Base-by-base conservation (phyloP, 495 filamentous ascomycete genomes). In the Hyphodiscus hymeniophilus region DNA sequence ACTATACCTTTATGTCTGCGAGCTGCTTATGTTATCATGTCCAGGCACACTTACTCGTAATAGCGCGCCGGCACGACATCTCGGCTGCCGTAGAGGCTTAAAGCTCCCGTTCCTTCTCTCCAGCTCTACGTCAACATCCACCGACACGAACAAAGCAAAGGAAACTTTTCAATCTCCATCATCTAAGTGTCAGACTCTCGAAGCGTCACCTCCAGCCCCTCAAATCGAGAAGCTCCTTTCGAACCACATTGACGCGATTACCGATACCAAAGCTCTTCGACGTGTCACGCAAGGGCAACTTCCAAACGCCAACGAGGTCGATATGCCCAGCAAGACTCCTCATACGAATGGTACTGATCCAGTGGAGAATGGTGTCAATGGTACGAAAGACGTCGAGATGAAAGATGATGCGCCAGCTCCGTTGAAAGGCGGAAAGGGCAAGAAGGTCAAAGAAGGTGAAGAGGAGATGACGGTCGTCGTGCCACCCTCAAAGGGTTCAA, bases 381-480 rank as follows among this genome's bases (percentile, higher is more conserved):
- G 81, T 55, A 77, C 77, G 49, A 80, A 89, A 53, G 86, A 89
- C 66, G 75, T 87, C 55, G 85, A 88, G 62, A 89, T 89, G 85
- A 81, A 79, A 64, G 82, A 85, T 68, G 81, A 85, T 68, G 76
- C 75, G 66, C 72, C 74, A 63, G 69, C 68, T 48, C 55, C 63
- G 24, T 59, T 71, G 47, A 82, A 81, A 59, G 60, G 50, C 45
- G 58, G 68, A 44, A 85, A 80, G 70, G 78, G 74, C 52, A 81
- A 84, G 70, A 80, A 87, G 69, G 57, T 56, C 51, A 76, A 75
- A 59, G 71, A 77, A 18, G 72, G 67, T 38, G 83, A 83, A 63
- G 79, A 81, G 62, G 76, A 84, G 71, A 90, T 90, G 84, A 90
- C 85, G 46, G 84, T 90, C 57, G 85, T 89, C 64, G 84, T 90